Evolutionary conservation across 371 early-diverging fungal genomes (phyloP).

Genomic region (Cokeromyces recurvatus): DNA sequence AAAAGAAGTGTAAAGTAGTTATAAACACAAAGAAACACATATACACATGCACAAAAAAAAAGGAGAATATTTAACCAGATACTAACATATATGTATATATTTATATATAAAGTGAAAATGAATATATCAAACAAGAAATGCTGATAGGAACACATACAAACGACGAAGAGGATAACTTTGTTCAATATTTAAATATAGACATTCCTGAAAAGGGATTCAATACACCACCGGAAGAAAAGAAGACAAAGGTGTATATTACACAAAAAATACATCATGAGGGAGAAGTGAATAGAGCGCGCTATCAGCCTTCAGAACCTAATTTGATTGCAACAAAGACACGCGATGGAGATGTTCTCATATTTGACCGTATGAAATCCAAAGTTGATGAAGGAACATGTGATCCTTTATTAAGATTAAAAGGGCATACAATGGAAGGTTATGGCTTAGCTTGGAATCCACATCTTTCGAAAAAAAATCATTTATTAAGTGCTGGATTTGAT

Average conservation of each 20-base stretch:
- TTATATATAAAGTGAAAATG: conserved; percentile 11
- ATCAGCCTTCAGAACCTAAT: conserved; percentile 90
- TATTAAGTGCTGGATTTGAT: conserved; percentile 89
- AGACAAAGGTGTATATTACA: conserved; percentile 41
- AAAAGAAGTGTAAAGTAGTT: conserved; percentile 62
- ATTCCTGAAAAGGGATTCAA: conserved; percentile 63
- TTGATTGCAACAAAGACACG: conserved; percentile 95
- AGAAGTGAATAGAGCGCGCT: conserved; percentile 93
- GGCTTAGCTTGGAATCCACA: conserved; percentile 75
- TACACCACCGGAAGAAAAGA: conserved; percentile 26
- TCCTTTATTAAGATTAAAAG: conserved; percentile 84
- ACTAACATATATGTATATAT: too few relatives aligned
- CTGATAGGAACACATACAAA: conserved; percentile 97
- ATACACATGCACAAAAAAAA: too few relatives aligned
- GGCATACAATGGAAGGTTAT: conserved; percentile 93
- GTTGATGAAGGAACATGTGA: conserved; percentile 55
- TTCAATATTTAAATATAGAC: conserved; percentile 87
- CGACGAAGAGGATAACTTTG: conserved; percentile 90
- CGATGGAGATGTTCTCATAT: conserved; percentile 87
- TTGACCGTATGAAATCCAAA: conserved; percentile 74
- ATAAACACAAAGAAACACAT: too few relatives aligned
- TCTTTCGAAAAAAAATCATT: conserved; percentile 48
- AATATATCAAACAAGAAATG: conserved; percentile 74
- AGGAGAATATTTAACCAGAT: too few relatives aligned
- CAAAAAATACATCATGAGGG: conserved; percentile 93